phyloP scores from a whole-genome alignment of 2,329 filamentous ascomycete genomes.

The Sclerotinia glacialis region DNA sequence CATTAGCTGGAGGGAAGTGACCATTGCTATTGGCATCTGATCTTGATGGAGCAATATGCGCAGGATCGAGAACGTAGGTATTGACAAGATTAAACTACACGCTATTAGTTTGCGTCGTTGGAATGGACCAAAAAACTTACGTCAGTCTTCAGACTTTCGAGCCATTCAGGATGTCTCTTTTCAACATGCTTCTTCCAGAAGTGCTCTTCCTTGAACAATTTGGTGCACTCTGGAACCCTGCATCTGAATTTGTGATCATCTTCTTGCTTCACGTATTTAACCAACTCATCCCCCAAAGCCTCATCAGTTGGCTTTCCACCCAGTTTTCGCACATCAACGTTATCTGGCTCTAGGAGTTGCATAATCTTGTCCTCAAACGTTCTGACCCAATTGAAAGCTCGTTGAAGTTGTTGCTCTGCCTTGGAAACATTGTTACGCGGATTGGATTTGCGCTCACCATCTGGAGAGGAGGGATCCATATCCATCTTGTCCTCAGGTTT shows the following conservation, averaged over 20 bases:
- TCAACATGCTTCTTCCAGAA: slow-evolving; percentile 99
- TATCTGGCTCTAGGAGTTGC: slow-evolving; percentile 87
- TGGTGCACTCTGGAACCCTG: slow-evolving; percentile 92
- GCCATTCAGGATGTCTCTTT: slow-evolving; percentile 90
- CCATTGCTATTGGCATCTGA: slow-evolving; percentile 95
- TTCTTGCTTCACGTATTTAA: slow-evolving; percentile 91
- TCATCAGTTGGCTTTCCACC: slow-evolving; percentile 86
- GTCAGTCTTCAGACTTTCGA: slow-evolving; percentile 75
- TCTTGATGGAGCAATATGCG: slow-evolving; percentile 88
- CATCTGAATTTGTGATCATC: slow-evolving; percentile 96
- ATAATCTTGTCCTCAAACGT: slow-evolving; percentile 96
- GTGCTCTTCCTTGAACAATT: slow-evolving; percentile 93
- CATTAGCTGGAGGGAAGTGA: slow-evolving; percentile 81
- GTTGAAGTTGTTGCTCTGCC: slow-evolving; percentile 85
- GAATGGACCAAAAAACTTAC: slow-evolving; percentile 54
- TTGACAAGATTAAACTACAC: slow-evolving; percentile 83
- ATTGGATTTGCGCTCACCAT: slow-evolving; percentile 70
- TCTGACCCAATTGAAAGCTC: slow-evolving; percentile 98
- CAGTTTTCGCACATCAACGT: slow-evolving; percentile 82
- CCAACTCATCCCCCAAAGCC: slow-evolving; percentile 79
- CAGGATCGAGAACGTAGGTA: slow-evolving; percentile 87
- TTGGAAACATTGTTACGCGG: slow-evolving; percentile 58
- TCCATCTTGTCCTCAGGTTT: slow-evolving; percentile 55
- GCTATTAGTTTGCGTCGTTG: slow-evolving; percentile 39
- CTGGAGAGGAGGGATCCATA: slow-evolving; percentile 61